These are phyloP conservation scores for Zoysia matrella DNA, from an alignment of 202 grass and related monocot species.

Conservation along the genomic window DNA sequence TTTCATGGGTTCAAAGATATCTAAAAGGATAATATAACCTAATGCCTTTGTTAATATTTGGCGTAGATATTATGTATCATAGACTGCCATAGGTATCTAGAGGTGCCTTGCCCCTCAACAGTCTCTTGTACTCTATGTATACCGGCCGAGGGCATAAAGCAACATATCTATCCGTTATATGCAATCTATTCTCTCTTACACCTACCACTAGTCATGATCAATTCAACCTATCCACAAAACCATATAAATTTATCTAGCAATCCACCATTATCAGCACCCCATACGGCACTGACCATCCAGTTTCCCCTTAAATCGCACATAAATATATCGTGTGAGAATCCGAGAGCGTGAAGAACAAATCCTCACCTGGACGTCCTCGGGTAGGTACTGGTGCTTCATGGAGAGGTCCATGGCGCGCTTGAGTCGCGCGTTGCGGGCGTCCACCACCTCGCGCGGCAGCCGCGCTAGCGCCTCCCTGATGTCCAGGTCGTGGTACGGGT, in stretches of 20 bases:
- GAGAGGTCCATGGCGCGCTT: conserved; percentile 97
- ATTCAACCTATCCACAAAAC: not conserved
- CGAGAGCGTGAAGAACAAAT: not conserved
- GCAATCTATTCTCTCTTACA: too few relatives aligned
- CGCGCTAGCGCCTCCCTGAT: conserved; percentile 89
- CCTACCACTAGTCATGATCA: not conserved
- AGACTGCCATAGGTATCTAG: too few relatives aligned
- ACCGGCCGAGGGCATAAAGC: too few relatives aligned
- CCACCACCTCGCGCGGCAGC: conserved; percentile 86
- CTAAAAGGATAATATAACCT: not conserved
- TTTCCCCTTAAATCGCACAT: not conserved
- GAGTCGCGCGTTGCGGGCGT: conserved; percentile 85
- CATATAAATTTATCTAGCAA: not conserved
- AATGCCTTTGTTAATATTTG: not conserved
- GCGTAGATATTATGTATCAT: too few relatives aligned
- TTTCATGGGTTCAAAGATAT: not conserved
- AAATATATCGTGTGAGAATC: not conserved
- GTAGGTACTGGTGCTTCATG: conserved; percentile 96
- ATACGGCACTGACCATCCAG: not conserved
- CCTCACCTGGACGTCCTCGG: conserved; percentile 72
- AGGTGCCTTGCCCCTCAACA: too few relatives aligned
- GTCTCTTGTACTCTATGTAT: too few relatives aligned
- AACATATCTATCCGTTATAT: too few relatives aligned
- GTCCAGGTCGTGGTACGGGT: conserved; percentile 78
- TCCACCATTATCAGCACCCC: not conserved